phyloP scores from a whole-genome alignment of 345 rosid species.

The Ricinus communis region DNA sequence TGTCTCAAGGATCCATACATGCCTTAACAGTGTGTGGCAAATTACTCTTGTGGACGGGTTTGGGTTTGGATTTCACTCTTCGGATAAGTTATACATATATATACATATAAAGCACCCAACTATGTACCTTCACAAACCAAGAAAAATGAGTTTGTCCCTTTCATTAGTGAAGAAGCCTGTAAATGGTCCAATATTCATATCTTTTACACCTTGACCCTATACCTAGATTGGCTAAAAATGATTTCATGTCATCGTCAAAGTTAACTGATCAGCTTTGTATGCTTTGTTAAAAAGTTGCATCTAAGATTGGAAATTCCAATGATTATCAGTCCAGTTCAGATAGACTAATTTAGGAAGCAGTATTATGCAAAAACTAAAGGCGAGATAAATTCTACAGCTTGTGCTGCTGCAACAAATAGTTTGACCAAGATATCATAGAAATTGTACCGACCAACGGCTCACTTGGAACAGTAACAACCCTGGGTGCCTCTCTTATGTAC shows the following conservation, averaged over 20 bases:
- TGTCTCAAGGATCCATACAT: background rate
- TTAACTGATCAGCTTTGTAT: background rate
- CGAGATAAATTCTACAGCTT: background rate
- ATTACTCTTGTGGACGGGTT: too few relatives aligned
- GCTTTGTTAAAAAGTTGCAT: background rate
- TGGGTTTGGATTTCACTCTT: too few relatives aligned
- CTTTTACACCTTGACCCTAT: background rate
- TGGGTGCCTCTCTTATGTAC: conserved; percentile 95
- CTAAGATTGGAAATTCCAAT: background rate
- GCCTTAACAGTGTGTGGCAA: too few relatives aligned
- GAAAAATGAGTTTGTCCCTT: background rate
- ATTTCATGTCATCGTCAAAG: background rate
- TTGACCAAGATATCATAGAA: background rate
- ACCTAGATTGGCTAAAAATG: background rate
- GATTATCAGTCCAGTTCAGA: background rate
- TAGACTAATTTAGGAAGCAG: background rate
- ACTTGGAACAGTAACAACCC: conserved; percentile 67
- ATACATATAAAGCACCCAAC: too few relatives aligned
- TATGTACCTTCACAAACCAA: too few relatives aligned
- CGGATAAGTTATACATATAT: too few relatives aligned
- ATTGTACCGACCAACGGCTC: conserved; percentile 67
- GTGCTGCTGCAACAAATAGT: background rate
- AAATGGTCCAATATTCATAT: background rate
- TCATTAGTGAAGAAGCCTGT: background rate
- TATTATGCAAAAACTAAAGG: background rate